Evolutionary conservation across 805 yeast genomes (phyloP).

Genomic region (Debaryomyces tyrocola): DNA sequence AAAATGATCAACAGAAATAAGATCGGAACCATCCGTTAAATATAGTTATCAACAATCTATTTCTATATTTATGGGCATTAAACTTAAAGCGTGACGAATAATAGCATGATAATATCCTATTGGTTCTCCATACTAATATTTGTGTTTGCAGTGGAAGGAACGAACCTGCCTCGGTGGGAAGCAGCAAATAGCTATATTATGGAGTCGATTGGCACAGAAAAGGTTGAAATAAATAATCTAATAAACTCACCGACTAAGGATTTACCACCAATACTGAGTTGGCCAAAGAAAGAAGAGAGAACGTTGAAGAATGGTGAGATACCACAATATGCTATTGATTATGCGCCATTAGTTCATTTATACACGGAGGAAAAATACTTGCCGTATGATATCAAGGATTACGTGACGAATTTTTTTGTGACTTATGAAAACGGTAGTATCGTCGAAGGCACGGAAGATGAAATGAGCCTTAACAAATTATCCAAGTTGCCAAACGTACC

Average conservation of each 20-base stretch:
- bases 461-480: conserved; percentile 33
- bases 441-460: conserved; percentile 29
- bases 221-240: conserved; percentile 23
- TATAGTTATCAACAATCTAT: too few species aligned
- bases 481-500: conserved; percentile 26
- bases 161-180: conserved; percentile 16
- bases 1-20: too few species aligned
- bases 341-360: conserved; percentile 77
- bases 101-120: not conserved
- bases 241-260: conserved; percentile 23
- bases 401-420: conserved; percentile 64
- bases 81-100: too few species aligned
- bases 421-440: conserved; percentile 50
- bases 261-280: conserved; percentile 38
- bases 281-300: conserved; percentile 32
- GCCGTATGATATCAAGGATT: conserved; percentile 78
- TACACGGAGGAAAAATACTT: conserved; percentile 86
- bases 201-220: conserved; percentile 16
- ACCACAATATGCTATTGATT: conserved; percentile 62
- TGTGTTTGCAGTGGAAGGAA: conserved; percentile 2
- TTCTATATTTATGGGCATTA: too few species aligned
- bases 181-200: conserved; percentile 21
- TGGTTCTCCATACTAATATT: not conserved
- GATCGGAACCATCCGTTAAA: too few species aligned
- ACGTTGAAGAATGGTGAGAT: conserved; percentile 53